These are phyloP conservation scores for Porogramme epimiltina DNA, from an alignment of 1,284 basidiomycete species.

Conservation along the genomic window DNA sequence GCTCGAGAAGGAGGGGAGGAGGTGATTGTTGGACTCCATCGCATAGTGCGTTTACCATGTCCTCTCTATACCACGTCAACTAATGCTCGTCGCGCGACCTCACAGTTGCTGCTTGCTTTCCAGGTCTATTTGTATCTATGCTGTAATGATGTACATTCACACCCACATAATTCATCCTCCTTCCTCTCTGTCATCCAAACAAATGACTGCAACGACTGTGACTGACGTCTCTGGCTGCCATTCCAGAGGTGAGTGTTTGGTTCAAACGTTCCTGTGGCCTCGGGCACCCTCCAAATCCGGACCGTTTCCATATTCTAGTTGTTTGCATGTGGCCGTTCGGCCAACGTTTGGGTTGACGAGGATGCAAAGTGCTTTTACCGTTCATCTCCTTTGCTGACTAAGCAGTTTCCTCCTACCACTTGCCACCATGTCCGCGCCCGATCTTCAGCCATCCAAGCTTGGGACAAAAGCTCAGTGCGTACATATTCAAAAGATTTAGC, in stretches of 20 bases:
- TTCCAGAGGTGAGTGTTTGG: no score
- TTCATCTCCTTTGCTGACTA: conserved; percentile 29
- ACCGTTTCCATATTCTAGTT: no score
- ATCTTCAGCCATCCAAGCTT: conserved; percentile 41
- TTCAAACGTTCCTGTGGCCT: no score
- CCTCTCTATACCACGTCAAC: not conserved
- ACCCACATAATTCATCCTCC: conserved; percentile 22
- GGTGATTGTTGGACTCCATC: conserved; percentile 29
- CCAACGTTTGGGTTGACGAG: no score
- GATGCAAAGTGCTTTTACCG: no score
- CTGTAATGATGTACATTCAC: conserved; percentile 24
- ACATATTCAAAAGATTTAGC: not conserved
- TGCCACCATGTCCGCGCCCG: conserved; percentile 26
- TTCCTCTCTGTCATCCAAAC: conserved; percentile 7
- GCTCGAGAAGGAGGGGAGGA: conserved; percentile 67
- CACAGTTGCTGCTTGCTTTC: conserved; percentile 2
- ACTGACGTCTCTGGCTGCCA: no score
- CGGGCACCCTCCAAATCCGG: no score
- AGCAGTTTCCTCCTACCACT: conserved; percentile 22
- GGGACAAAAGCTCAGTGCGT: conserved; percentile 53
- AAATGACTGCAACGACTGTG: no score
- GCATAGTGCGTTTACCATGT: conserved; percentile 7
- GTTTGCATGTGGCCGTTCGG: no score
- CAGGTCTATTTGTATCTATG: conserved; percentile 20
- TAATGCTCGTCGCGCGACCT: conserved; percentile 1